Conservation (phyloP, 352 stramenopile genomes). For the Aphanomyces stellatus region DNA sequence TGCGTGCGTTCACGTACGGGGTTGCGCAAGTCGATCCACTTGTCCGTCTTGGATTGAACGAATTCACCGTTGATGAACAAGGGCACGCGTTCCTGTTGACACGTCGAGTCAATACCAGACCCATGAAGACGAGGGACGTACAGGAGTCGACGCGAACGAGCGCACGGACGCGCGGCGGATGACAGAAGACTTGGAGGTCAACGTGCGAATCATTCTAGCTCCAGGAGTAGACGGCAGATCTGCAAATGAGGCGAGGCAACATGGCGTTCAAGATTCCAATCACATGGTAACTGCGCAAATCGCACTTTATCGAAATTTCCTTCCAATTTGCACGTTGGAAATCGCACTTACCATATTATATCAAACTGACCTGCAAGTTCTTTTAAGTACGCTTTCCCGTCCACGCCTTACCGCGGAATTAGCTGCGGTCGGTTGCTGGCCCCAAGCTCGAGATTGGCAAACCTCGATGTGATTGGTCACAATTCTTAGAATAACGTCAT, state of each 20-base stretch:
- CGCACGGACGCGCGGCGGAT: conserved; percentile 1
- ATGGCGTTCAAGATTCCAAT: neutral
- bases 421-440: too few species aligned
- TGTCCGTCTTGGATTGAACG: conserved; percentile 82
- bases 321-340: too few species aligned
- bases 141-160: neutral
- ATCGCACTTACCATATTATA: too few species aligned
- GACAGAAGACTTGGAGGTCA: conserved; percentile 2
- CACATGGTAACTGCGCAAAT: neutral
- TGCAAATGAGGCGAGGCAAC: conserved; percentile 7
- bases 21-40: conserved; percentile 90
- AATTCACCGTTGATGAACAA: conserved; percentile 92
- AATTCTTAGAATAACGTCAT: too few species aligned
- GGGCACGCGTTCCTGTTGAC: conserved; percentile 48
- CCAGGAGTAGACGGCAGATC: neutral
- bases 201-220: conserved; percentile 16
- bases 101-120: neutral
- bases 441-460: too few species aligned
- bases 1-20: conserved; percentile 31
- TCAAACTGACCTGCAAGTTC: too few species aligned
- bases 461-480: too few species aligned
- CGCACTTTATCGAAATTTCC: neutral
- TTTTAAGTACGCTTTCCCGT: too few species aligned
- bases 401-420: too few species aligned
- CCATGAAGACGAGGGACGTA: too few species aligned